Evolutionary conservation across 495 filamentous ascomycete species (phyloP).

Genomic region (Trichoderma gamsii): DNA sequence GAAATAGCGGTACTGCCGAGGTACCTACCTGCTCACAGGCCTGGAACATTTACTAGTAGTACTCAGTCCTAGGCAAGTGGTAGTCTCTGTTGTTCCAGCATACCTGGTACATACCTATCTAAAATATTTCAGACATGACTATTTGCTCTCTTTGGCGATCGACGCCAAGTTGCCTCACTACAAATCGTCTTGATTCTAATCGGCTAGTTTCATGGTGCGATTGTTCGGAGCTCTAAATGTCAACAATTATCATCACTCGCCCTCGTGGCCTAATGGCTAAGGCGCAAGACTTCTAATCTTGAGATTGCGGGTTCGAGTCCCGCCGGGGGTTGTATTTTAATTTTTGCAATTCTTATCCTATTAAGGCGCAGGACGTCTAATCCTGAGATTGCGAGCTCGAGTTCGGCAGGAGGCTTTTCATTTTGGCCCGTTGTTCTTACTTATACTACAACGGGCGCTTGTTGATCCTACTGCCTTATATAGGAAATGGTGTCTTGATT

Average conservation of each 20-base stretch:
- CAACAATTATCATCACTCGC: background rate
- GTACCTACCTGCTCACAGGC: too few relatives aligned
- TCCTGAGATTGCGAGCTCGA: conserved; percentile 1
- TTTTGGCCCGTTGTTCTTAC: background rate
- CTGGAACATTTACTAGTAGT: too few relatives aligned
- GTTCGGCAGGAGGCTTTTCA: background rate
- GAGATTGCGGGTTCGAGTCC: conserved; percentile 4
- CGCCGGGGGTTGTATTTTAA: too few relatives aligned
- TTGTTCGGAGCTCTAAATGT: background rate
- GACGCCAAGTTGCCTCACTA: background rate
- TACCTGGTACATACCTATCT: too few relatives aligned
- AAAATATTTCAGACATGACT: too few relatives aligned
- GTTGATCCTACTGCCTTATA: background rate
- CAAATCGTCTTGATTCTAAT: background rate
- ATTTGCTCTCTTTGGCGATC: too few relatives aligned
- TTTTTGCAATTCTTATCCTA: too few relatives aligned
- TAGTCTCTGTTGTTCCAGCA: background rate
- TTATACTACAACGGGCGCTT: too few relatives aligned
- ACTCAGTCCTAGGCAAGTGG: too few relatives aligned
- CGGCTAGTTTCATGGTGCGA: background rate
- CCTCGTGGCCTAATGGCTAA: conserved; percentile 5
- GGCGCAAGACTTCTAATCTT: conserved; percentile 9
- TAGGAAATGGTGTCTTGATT: background rate
- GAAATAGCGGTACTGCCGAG: too few relatives aligned
- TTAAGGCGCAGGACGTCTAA: conserved; percentile 5